Evolutionary conservation across 371 early-diverging fungal genomes (phyloP).

Genomic region (Mortierella sp.): DNA sequence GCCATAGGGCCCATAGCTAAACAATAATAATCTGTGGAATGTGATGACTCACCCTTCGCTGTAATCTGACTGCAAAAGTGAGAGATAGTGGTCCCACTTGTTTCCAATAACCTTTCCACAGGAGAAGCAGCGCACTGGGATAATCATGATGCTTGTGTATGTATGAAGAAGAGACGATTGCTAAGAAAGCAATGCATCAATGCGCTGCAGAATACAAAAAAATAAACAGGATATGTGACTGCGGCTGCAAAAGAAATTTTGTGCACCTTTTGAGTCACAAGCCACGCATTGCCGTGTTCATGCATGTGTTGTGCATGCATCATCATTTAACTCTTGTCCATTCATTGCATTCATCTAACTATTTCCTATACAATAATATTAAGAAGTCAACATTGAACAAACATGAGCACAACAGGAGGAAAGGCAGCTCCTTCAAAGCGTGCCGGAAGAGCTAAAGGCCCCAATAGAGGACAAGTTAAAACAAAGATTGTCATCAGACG

Average conservation of each 20-base stretch:
- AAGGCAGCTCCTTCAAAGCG: slow-evolving; percentile 33
- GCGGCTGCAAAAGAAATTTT: not conserved
- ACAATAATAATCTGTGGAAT: not conserved
- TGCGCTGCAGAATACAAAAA: slow-evolving; percentile 10
- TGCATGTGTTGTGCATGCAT: not conserved
- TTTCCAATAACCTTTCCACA: slow-evolving; percentile 99
- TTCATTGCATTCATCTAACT: not conserved
- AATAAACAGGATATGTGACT: slow-evolving; percentile 8
- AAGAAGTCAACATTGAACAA: not conserved
- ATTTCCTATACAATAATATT: not conserved
- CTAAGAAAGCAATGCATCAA: slow-evolving; percentile 5
- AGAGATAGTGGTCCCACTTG: slow-evolving; percentile 97
- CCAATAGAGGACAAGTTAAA: slow-evolving; percentile 38
- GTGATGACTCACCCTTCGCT: slow-evolving; percentile 76
- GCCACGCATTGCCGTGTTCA: not conserved
- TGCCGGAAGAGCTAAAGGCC: slow-evolving; percentile 33
- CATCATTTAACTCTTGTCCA: not conserved
- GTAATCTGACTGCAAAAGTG: slow-evolving; percentile 81
- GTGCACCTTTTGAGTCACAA: not conserved
- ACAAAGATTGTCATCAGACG: slow-evolving; percentile 86
- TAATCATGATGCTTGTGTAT: slow-evolving; percentile 80
- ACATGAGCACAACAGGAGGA: slow-evolving; percentile 29
- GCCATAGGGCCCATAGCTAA: not conserved
- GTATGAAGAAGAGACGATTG: slow-evolving; percentile 4
- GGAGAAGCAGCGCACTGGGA: slow-evolving; percentile 97